phyloP scores from a whole-genome alignment of 495 filamentous ascomycete species.

The Penicillium parvum region DNA sequence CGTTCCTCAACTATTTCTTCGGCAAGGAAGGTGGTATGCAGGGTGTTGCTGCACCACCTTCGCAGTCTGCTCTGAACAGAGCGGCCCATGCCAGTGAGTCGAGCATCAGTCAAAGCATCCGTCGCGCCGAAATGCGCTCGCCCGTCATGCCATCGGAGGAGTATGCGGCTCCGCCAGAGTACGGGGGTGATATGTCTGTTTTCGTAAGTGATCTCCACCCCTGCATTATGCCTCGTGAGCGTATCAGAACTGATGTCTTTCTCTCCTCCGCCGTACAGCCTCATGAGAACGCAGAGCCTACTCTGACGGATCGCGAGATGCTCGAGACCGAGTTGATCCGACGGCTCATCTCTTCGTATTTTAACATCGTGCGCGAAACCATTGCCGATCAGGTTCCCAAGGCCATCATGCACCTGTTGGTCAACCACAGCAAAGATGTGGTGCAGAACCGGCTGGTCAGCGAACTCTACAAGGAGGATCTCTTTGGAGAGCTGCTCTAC shows the following conservation, averaged over 20 bases:
- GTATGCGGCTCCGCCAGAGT: conserved; percentile 32
- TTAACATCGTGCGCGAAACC: conserved; percentile 95
- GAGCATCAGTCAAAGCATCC: conserved; percentile 76
- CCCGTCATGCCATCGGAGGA: conserved; percentile 39
- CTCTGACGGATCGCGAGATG: conserved; percentile 89
- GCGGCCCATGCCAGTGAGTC: conserved; percentile 73
- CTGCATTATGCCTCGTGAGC: too few relatives aligned
- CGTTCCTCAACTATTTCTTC: conserved; percentile 98
- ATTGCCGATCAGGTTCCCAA: conserved; percentile 98
- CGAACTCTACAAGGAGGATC: conserved; percentile 88
- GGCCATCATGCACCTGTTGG: conserved; percentile 96
- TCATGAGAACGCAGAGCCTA: conserved; percentile 58
- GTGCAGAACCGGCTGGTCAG: conserved; percentile 96
- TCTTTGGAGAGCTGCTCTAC: conserved; percentile 91
- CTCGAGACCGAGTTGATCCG: conserved; percentile 97
- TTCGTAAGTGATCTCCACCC: conserved; percentile 51
- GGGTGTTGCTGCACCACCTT: conserved; percentile 23
- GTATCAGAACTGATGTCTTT: neutral
- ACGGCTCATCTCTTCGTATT: conserved; percentile 92
- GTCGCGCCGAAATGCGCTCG: conserved; percentile 61
- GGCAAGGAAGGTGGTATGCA: conserved; percentile 76
- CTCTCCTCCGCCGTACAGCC: conserved; percentile 25
- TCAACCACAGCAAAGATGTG: conserved; percentile 96
- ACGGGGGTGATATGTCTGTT: conserved; percentile 47
- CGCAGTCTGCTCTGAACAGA: conserved; percentile 40